Base-by-base conservation (phyloP, 768 basidiomycete species). In the Pleurotus tuber-regium region DNA sequence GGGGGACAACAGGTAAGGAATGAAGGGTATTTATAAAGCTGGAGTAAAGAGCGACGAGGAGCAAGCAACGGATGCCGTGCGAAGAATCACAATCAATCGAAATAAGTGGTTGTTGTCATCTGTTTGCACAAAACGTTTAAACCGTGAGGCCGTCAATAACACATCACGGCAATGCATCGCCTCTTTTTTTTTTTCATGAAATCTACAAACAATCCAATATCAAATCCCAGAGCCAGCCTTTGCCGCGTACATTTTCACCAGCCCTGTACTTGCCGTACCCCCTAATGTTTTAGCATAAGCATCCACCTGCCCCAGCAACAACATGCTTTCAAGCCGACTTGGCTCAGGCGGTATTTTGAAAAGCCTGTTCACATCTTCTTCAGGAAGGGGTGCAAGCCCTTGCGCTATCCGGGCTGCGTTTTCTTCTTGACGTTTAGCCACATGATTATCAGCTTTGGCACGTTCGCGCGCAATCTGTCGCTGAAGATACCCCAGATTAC, bases 311-410 rank as follows among this genome's bases (percentile, higher is more conserved):
- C 92, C 94, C 33, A 94, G 72, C 52, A 94, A 59, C 65, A 95
- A 66, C 82, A 92, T 75, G 66, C 90, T 87, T 60, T 96, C 93
- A 57, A 97, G 68, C 53, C 93, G 81, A 65, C 83, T 92, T 19
- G 94, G 94, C 63, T 96, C 94, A 18, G 83, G 72, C 5, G 92
- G 89, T 30, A 93, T 89, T 72, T 88, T 92, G 76, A 92, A 93
- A 63, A 93, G 63, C 55, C 92, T 78, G 61, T 80, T 76, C 28
- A 92, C 81, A 60, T 92, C 88, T 64, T 96, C 89, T 66, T 92
- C 88, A 1, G 94, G 93, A 24, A 95, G 74, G 56, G 94, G 91
- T 21, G 82, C 81, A 44, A 95, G 71, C 10, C 94, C 94, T 61
- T 93, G 90, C 31, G 83, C 85, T 55, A 87, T 77, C 38, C 94